Percentiles rank a stretch among this genome's conserved stretches.
These are phyloP conservation scores for Eucommia ulmoides DNA, from an alignment of 257 asterid genomes.

Conservation along the genomic window DNA sequence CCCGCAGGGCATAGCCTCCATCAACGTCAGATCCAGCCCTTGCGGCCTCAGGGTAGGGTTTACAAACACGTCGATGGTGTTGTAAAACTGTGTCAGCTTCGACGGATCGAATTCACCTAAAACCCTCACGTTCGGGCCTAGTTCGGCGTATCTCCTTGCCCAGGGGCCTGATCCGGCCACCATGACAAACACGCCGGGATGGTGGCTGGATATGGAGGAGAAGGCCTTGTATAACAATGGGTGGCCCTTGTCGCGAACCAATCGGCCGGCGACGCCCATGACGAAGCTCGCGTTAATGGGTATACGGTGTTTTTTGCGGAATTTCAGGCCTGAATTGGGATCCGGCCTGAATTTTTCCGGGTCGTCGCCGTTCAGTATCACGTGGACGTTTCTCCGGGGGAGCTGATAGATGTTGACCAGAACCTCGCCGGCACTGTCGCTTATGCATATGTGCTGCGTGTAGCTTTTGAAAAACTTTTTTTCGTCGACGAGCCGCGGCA, in stretches of 20 bases:
- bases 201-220: neutral
- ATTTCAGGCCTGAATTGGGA: conserved; percentile 1
- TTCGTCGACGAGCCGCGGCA: conserved; percentile 11
- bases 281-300: conserved; percentile 14
- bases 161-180: conserved; percentile 19
- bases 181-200: conserved; percentile 7
- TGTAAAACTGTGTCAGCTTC: conserved; percentile 13
- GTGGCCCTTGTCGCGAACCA: conserved; percentile 19
- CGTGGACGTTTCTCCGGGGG: conserved; percentile 18
- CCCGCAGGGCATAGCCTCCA: conserved; percentile 20
- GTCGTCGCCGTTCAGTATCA: conserved; percentile 18
- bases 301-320: conserved; percentile 9
- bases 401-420: conserved; percentile 16
- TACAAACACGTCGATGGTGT: conserved; percentile 11
- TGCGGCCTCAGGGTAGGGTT: conserved; percentile 21
- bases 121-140: conserved; percentile 10
- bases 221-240: conserved; percentile 13
- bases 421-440: conserved; percentile 16
- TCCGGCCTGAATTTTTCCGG: conserved; percentile 6
- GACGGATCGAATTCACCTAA: conserved; percentile 13
- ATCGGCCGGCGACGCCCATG: conserved; percentile 15
- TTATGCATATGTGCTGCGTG: conserved; percentile 13
- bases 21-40: conserved; percentile 19
- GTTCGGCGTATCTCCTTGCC: conserved; percentile 8
- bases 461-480: conserved; percentile 16